These are phyloP conservation scores for Chalciporus piperatus DNA, from an alignment of 768 basidiomycete species.

Conservation along the genomic window DNA sequence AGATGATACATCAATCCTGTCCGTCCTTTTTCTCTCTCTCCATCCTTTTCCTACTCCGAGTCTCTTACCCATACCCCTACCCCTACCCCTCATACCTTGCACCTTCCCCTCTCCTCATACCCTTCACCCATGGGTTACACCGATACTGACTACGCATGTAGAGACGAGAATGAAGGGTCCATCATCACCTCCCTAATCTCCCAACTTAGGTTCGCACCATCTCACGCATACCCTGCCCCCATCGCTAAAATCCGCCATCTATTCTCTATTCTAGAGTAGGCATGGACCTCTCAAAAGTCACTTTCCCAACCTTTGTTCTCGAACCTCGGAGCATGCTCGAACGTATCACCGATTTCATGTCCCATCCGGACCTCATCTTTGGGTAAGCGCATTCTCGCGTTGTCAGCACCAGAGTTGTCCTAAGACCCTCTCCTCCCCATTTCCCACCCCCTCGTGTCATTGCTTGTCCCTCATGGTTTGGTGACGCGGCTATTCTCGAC, in stretches of 20 bases:
- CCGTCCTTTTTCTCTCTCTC: conserved; percentile 38
- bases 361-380: conserved; percentile 96
- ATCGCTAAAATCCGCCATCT: conserved; percentile 9
- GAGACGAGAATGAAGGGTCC: conserved; percentile 93
- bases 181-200: conserved; percentile 84
- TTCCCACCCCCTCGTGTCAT: background rate
- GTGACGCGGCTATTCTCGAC: too few species aligned
- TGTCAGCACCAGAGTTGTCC: conserved; percentile 16
- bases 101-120: background rate
- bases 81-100: conserved; percentile 6
- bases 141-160: conserved; percentile 40
- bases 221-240: background rate
- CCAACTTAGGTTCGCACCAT: conserved; percentile 66
- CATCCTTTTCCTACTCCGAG: too few species aligned
- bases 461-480: too few species aligned
- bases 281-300: conserved; percentile 95
- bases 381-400: conserved; percentile 53
- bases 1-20: conserved; percentile 89
- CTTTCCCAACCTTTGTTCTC: conserved; percentile 91
- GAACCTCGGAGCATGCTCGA: conserved; percentile 98
- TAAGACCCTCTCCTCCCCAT: conserved; percentile 15
- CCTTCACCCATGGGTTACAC: conserved; percentile 28
- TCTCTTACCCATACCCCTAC: conserved; percentile 22
- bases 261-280: conserved; percentile 60
- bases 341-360: conserved; percentile 99